A percentile compares a stretch with the other conserved stretches of the same genome.
phyloP scores from a whole-genome alignment of 2,329 filamentous ascomycete genomes.

The Leptographium galeiforme region DNA sequence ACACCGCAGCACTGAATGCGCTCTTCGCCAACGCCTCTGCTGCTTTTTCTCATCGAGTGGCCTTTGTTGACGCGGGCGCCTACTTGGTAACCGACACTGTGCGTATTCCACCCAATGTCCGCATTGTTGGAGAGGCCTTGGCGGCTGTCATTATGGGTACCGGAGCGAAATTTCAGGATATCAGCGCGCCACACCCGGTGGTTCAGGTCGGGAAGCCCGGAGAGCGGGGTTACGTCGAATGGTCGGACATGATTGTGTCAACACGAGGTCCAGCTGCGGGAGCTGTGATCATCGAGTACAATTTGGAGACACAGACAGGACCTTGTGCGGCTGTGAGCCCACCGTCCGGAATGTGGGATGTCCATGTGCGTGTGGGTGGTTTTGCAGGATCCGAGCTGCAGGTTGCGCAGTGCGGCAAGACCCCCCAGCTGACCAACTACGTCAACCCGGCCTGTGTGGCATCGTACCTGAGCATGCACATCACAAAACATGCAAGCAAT shows the following conservation, averaged over 20 bases:
- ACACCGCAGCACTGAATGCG: constrained; percentile 55
- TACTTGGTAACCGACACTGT: constrained; percentile 47
- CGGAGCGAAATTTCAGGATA: constrained; percentile 41
- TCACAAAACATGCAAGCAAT: constrained; percentile 23
- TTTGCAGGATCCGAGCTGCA: constrained; percentile 56
- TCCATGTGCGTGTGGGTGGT: constrained; percentile 62
- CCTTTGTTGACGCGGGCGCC: constrained; percentile 49
- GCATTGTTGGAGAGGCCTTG: constrained; percentile 47
- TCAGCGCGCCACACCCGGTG: constrained; percentile 47
- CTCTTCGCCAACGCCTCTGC: constrained; percentile 18
- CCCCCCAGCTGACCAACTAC: constrained; percentile 16
- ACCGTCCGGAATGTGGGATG: constrained; percentile 55
- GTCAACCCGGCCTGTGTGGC: constrained; percentile 22
- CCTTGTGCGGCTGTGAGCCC: constrained; percentile 9
- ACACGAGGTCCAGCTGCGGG: constrained; percentile 54
- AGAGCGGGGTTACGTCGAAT: constrained; percentile 52
- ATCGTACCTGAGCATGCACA: constrained; percentile 26
- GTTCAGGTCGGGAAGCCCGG: constrained; percentile 47
- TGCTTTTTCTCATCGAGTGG: constrained; percentile 30
- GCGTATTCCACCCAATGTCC: constrained; percentile 31
- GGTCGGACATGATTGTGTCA: constrained; percentile 58
- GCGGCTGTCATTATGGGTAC: constrained; percentile 41
- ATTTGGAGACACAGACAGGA: constrained; percentile 36
- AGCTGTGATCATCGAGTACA: constrained; percentile 61
- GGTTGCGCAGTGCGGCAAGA: constrained; percentile 51